phyloP scores from a whole-genome alignment of 257 asterid genomes.

The Pogostemon cablin region DNA sequence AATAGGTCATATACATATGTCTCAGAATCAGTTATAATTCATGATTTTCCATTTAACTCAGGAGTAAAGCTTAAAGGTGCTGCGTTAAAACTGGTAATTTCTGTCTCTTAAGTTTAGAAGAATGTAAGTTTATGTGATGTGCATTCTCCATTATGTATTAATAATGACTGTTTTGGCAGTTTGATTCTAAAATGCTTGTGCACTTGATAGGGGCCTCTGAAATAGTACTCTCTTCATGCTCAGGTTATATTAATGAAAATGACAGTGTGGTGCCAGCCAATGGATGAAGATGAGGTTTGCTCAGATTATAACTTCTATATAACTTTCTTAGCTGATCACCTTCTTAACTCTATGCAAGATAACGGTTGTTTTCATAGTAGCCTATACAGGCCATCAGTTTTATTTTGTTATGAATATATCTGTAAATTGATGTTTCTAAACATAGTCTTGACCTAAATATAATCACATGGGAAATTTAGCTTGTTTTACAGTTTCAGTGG shows the following conservation, averaged over 20 bases:
- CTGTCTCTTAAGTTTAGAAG: constrained; percentile 14
- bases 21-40: constrained; percentile 68
- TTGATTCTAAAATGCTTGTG: constrained; percentile 62
- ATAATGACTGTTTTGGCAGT: constrained; percentile 47
- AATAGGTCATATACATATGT: too few relatives aligned
- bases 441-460: constrained; percentile 7
- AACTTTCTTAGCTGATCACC: constrained; percentile 7
- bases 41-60: constrained; percentile 94
- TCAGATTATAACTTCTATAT: not conserved
- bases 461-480: not conserved
- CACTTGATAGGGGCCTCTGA: constrained; percentile 99
- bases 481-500: constrained; percentile 20
- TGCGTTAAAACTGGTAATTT: constrained; percentile 71
- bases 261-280: constrained; percentile 49
- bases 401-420: constrained; percentile 6
- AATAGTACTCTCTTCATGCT: too few relatives aligned
- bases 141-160: constrained; percentile 18
- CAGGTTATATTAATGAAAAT: constrained; percentile 65
- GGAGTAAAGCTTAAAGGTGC: constrained; percentile 96
- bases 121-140: not conserved
- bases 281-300: constrained; percentile 77
- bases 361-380: constrained; percentile 2
- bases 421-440: constrained; percentile 6
- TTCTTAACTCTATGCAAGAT: not conserved
- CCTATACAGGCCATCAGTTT: not conserved